Percentiles rank a stretch among this genome's conserved stretches.
phyloP scores from a whole-genome alignment of 176 grass and related monocot species.

The Thalia dealbata region DNA sequence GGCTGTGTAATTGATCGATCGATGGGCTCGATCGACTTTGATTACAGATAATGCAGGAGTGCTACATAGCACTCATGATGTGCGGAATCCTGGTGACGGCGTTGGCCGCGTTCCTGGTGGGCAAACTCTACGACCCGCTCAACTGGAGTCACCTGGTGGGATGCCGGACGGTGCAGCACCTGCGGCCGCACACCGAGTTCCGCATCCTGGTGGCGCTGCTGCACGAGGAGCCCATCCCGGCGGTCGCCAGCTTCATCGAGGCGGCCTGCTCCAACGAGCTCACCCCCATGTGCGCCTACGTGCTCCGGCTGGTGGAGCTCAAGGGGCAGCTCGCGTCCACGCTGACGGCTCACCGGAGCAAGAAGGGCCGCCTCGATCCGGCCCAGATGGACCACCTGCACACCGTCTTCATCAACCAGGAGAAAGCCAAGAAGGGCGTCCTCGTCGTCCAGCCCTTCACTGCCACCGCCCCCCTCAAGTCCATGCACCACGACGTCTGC shows the following conservation, averaged over 20 bases:
- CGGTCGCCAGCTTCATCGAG: conserved; percentile 18
- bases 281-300: conserved; percentile 8
- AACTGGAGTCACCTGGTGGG: background rate
- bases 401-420: conserved; percentile 9
- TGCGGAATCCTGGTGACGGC: background rate
- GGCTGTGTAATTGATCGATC: no score
- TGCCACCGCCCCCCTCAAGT: conserved; percentile 21
- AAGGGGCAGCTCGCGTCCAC: conserved; percentile 15
- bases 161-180: conserved; percentile 1
- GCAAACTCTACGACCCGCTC: conserved; percentile 9
- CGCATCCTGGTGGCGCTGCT: background rate
- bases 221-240: conserved; percentile 16
- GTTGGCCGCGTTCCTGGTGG: background rate
- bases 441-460: conserved; percentile 29
- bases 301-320: conserved; percentile 26
- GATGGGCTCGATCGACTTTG: no score
- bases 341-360: conserved; percentile 21
- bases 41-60: background rate
- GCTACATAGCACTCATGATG: background rate
- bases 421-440: conserved; percentile 20
- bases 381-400: conserved; percentile 7
- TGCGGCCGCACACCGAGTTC: conserved; percentile 1
- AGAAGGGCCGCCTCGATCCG: conserved; percentile 17
- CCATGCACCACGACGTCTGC: conserved; percentile 36
- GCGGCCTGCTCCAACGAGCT: background rate